phyloP scores from a whole-genome alignment of 768 basidiomycete genomes.

The Psilocybe subaeruginosa region DNA sequence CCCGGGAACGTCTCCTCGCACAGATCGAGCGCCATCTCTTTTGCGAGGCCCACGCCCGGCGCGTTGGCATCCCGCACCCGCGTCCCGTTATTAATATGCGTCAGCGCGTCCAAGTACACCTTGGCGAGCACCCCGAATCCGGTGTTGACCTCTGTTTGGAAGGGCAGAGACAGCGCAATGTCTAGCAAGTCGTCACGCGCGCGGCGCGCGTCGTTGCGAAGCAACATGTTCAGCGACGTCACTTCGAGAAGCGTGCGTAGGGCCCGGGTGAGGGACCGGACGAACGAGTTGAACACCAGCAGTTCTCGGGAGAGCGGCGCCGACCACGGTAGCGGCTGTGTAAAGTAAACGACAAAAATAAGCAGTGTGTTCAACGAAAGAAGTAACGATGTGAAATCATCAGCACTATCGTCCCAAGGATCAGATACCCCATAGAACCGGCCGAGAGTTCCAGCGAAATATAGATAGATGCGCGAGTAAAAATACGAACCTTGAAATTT shows the following conservation, averaged over 20 bases:
- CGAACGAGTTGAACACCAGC: slow-evolving; percentile 97
- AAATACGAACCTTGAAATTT: slow-evolving; percentile 79
- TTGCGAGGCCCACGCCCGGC: slow-evolving; percentile 81
- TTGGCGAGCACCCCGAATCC: slow-evolving; percentile 98
- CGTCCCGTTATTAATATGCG: slow-evolving; percentile 81
- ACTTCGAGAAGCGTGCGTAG: slow-evolving; percentile 91
- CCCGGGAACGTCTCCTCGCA: slow-evolving; percentile 95
- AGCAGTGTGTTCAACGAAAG: background rate
- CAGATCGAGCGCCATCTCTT: slow-evolving; percentile 85
- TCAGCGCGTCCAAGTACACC: slow-evolving; percentile 93
- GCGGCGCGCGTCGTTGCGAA: slow-evolving; percentile 85
- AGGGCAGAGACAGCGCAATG: slow-evolving; percentile 88
- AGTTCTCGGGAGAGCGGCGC: slow-evolving; percentile 96
- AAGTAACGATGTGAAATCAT: slow-evolving; percentile 1
- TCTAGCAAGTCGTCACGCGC: slow-evolving; percentile 91
- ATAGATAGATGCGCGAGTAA: background rate
- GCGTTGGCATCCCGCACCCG: slow-evolving; percentile 78
- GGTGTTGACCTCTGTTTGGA: slow-evolving; percentile 96
- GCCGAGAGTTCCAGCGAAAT: background rate
- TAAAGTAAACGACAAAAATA: slow-evolving; percentile 13
- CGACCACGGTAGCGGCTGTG: slow-evolving; percentile 87
- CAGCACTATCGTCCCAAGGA: background rate
- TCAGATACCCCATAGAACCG: background rate
- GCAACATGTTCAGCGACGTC: slow-evolving; percentile 89
- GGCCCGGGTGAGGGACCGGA: slow-evolving; percentile 88